Evolutionary conservation across 1,284 basidiomycete genomes (phyloP).

Genomic region (Fomes fomentarius): DNA sequence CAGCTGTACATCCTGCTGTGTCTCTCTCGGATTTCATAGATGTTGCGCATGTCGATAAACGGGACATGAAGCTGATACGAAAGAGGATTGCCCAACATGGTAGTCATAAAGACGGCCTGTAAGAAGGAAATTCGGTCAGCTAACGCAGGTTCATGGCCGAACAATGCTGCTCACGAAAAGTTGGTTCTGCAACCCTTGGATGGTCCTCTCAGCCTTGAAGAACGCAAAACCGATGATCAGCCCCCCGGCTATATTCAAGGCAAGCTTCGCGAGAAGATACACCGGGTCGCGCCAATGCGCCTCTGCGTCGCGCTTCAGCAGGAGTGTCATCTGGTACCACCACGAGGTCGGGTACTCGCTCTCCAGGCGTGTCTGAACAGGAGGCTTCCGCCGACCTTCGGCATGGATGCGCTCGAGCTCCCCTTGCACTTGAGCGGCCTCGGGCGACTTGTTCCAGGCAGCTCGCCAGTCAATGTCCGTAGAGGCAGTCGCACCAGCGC

Average conservation of each 20-base stretch:
- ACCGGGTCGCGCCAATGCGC: conserved; percentile 69
- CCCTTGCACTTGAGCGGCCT: conserved; percentile 33
- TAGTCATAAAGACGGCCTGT: conserved; percentile 49
- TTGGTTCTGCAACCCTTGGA: conserved; percentile 83
- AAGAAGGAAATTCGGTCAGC: neutral
- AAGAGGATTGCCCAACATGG: conserved; percentile 47
- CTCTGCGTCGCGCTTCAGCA: conserved; percentile 52
- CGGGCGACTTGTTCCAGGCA: conserved; percentile 59
- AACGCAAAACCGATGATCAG: conserved; percentile 75
- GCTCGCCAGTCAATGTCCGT: conserved; percentile 69
- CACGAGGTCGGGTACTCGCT: conserved; percentile 55
- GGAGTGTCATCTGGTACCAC: conserved; percentile 46
- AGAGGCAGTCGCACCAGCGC: conserved; percentile 45
- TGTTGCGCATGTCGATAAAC: conserved; percentile 54
- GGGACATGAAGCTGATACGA: conserved; percentile 58
- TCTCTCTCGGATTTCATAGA: conserved; percentile 69
- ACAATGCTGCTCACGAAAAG: conserved; percentile 55
- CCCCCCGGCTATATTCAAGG: conserved; percentile 55
- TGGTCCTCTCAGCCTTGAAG: conserved; percentile 66
- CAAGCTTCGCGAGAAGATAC: conserved; percentile 79
- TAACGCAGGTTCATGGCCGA: neutral
- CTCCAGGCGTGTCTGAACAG: conserved; percentile 34
- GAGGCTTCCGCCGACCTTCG: conserved; percentile 31
- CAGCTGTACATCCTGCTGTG: conserved; percentile 84
- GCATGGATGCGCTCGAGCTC: conserved; percentile 38